phyloP scores from a whole-genome alignment of 1,139 yeast species.

The Sugiyamaella castrensis region DNA sequence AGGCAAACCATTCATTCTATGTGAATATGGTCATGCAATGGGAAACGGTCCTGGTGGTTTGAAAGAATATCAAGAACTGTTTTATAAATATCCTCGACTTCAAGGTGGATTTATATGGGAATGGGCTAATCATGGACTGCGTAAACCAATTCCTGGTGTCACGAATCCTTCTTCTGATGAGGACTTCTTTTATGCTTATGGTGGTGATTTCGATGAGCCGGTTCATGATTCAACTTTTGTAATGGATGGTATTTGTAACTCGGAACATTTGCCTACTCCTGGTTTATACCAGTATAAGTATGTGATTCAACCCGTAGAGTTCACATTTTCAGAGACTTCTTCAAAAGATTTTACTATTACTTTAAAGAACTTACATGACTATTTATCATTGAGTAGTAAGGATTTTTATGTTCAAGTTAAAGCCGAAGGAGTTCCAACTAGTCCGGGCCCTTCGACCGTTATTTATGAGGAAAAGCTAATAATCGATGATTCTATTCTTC shows the following conservation, averaged over 20 bases:
- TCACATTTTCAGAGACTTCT: conserved; percentile 19
- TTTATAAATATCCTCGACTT: conserved; percentile 33
- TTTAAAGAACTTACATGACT: conserved; percentile 15
- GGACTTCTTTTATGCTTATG: conserved; percentile 32
- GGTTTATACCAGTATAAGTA: conserved; percentile 37
- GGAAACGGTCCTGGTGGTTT: conserved; percentile 42
- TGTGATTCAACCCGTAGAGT: conserved; percentile 35
- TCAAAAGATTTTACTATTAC: conserved; percentile 5
- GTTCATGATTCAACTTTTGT: conserved; percentile 41
- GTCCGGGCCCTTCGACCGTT: neutral
- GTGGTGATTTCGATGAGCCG: conserved; percentile 41
- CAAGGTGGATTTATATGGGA: conserved; percentile 44
- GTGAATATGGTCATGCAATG: conserved; percentile 43
- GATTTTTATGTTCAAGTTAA: conserved; percentile 9
- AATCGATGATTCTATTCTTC: conserved; percentile 6
- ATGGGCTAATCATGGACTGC: conserved; percentile 42
- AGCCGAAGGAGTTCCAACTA: conserved; percentile 14
- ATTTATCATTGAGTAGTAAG: conserved; percentile 6
- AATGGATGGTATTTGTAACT: conserved; percentile 39
- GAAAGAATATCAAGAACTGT: conserved; percentile 37
- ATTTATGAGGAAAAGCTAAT: conserved; percentile 3
- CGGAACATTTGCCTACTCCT: conserved; percentile 39
- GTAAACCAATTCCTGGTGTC: conserved; percentile 21
- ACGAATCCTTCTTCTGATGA: neutral
- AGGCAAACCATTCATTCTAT: conserved; percentile 37